Evolutionary conservation across 108 stramenopile species (phyloP).

Genomic region (Conticribra guillardii): DNA sequence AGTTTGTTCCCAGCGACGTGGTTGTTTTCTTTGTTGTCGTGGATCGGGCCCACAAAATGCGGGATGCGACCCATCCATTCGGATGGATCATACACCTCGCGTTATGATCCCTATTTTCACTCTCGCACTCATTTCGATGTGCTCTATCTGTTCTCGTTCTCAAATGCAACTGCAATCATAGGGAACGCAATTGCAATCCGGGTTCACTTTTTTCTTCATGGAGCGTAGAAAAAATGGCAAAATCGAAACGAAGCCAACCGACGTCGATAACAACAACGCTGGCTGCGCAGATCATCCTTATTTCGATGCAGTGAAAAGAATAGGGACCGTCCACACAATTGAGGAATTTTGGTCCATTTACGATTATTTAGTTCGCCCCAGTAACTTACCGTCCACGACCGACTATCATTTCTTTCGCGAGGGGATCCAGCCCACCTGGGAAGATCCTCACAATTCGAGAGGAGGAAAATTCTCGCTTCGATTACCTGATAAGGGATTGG

Average conservation of each 20-base stretch:
- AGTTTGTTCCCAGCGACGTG: too few species aligned
- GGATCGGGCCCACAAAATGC: too few species aligned
- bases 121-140: too few species aligned
- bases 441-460: constrained; percentile 84
- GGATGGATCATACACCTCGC: too few species aligned
- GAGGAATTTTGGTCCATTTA: constrained; percentile 94
- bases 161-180: too few species aligned
- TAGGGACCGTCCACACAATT: constrained; percentile 85
- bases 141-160: too few species aligned
- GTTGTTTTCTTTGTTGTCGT: too few species aligned
- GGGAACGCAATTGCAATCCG: constrained; percentile 29
- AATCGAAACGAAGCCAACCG: constrained; percentile 10
- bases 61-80: too few species aligned
- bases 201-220: constrained; percentile 75
- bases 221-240: constrained; percentile 62
- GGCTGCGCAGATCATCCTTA: constrained; percentile 14
- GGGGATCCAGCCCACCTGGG: constrained; percentile 97
- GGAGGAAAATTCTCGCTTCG: constrained; percentile 96
- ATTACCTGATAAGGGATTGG: constrained; percentile 72
- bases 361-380: constrained; percentile 82
- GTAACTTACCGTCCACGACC: constrained; percentile 74
- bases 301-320: constrained; percentile 74
- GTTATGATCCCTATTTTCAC: too few species aligned
- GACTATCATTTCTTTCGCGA: constrained; percentile 95
- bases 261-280: constrained; percentile 33